These are phyloP conservation scores for Mortierella sp. DNA, from an alignment of 371 early-diverging fungal species.

Conservation along the genomic window DNA sequence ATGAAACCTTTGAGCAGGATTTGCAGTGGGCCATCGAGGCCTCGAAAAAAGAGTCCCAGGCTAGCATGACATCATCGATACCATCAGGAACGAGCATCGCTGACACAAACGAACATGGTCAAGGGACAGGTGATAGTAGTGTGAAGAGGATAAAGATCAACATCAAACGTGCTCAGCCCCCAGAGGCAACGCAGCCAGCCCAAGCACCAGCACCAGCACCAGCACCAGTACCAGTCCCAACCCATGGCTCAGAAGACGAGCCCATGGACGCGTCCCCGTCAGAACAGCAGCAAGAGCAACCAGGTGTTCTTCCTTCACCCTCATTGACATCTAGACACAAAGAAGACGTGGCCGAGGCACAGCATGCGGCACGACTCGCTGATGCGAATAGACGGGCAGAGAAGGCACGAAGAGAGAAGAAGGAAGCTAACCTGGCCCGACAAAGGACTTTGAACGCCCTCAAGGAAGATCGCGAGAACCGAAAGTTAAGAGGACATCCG, in stretches of 20 bases:
- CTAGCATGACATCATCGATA: too few species aligned
- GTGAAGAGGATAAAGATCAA: slow-evolving; percentile 43
- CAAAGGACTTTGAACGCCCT: slow-evolving; percentile 36
- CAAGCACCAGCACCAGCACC: neutral
- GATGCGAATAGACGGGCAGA: slow-evolving; percentile 34
- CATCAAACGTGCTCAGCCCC: slow-evolving; percentile 21
- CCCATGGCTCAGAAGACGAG: neutral
- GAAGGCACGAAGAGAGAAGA: slow-evolving; percentile 28
- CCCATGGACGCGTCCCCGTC: neutral
- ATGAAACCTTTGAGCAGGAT: slow-evolving; percentile 31
- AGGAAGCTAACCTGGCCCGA: slow-evolving; percentile 28
- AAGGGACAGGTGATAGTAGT: too few species aligned
- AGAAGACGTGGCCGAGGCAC: slow-evolving; percentile 25
- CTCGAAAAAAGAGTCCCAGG: slow-evolving; percentile 3
- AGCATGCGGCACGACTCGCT: slow-evolving; percentile 19
- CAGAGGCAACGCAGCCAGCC: neutral
- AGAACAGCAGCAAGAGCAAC: neutral
- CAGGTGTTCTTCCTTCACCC: slow-evolving; percentile 16
- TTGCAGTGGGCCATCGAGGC: slow-evolving; percentile 31
- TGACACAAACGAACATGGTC: too few species aligned
- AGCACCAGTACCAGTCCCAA: neutral
- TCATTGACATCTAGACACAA: slow-evolving; percentile 40
- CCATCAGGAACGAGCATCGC: too few species aligned
- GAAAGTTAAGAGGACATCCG: slow-evolving; percentile 16
- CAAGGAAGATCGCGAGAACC: slow-evolving; percentile 41